Conservation (phyloP, 495 filamentous ascomycete genomes). For the Clavariopsis aquatica region DNA sequence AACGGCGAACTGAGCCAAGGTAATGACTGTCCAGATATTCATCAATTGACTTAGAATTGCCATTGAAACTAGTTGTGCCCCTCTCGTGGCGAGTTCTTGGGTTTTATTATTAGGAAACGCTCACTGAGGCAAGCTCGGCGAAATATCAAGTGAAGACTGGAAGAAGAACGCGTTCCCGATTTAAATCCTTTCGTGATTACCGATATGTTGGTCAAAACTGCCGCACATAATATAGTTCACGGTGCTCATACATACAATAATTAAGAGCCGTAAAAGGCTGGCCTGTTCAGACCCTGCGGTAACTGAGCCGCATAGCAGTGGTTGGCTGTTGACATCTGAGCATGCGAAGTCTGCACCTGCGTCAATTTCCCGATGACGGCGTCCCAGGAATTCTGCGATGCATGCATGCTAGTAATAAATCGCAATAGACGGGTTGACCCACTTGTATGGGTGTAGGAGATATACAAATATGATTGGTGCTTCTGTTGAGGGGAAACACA, state of each 20-base stretch:
- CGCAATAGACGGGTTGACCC: not conserved
- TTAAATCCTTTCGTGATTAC: not conserved
- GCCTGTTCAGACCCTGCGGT: not conserved
- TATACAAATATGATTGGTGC: not conserved
- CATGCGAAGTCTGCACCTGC: not conserved
- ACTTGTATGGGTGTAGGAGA: not conserved
- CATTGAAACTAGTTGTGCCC: too few relatives aligned
- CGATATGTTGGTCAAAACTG: not conserved
- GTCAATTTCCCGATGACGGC: not conserved
- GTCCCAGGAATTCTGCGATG: not conserved
- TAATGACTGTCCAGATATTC: not conserved
- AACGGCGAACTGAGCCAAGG: not conserved
- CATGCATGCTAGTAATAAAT: not conserved
- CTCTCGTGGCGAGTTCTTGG: too few relatives aligned
- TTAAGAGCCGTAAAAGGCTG: not conserved
- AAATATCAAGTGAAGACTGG: too few relatives aligned
- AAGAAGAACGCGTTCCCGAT: not conserved
- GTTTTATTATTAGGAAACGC: too few relatives aligned
- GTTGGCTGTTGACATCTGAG: not conserved
- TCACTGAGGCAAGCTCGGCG: too few relatives aligned
- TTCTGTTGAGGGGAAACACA: not conserved
- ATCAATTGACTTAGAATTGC: not conserved
- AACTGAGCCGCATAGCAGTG: not conserved
- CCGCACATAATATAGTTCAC: not conserved
- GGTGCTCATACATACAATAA: not conserved